Percentiles rank a stretch among this genome's conserved stretches.
phyloP scores from a whole-genome alignment of 768 basidiomycete genomes.

The Collybia sordida region DNA sequence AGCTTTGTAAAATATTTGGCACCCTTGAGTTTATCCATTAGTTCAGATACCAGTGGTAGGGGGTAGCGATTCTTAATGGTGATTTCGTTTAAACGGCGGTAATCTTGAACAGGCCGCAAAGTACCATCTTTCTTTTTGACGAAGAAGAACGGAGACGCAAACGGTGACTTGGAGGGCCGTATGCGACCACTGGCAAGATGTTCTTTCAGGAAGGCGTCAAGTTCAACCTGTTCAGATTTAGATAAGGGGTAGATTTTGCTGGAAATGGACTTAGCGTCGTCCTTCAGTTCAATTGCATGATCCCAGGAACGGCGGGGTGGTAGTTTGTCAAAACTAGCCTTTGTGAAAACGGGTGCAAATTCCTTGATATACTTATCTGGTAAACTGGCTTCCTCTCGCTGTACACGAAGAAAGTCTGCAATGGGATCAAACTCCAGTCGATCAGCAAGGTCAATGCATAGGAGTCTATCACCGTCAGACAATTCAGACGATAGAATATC shows the following conservation, averaged over 20 bases:
- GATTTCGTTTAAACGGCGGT: constrained; percentile 29
- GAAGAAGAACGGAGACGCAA: neutral
- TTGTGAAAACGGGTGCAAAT: too few relatives aligned
- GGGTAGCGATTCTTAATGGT: constrained; percentile 35
- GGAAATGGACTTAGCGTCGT: neutral
- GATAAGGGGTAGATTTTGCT: constrained; percentile 13
- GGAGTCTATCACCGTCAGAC: too few relatives aligned
- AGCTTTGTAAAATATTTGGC: constrained; percentile 33
- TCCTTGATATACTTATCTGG: too few relatives aligned
- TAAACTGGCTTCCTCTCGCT: too few relatives aligned
- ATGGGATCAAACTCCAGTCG: too few relatives aligned
- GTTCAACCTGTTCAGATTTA: constrained; percentile 4
- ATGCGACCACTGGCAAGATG: neutral
- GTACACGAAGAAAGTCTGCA: too few relatives aligned
- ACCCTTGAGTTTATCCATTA: constrained; percentile 22
- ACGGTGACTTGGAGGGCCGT: neutral
- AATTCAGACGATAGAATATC: too few relatives aligned
- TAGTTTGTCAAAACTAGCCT: constrained; percentile 1
- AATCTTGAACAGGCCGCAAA: constrained; percentile 23
- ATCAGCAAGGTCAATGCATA: too few relatives aligned
- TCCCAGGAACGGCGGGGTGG: constrained; percentile 8
- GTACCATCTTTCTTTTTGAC: neutral
- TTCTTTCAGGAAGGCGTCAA: constrained; percentile 4
- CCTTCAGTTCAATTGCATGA: constrained; percentile 11
- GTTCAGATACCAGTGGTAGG: constrained; percentile 28